Conservation (phyloP, 73 alveolate species). For the Symbiodinium pilosum region DNA sequence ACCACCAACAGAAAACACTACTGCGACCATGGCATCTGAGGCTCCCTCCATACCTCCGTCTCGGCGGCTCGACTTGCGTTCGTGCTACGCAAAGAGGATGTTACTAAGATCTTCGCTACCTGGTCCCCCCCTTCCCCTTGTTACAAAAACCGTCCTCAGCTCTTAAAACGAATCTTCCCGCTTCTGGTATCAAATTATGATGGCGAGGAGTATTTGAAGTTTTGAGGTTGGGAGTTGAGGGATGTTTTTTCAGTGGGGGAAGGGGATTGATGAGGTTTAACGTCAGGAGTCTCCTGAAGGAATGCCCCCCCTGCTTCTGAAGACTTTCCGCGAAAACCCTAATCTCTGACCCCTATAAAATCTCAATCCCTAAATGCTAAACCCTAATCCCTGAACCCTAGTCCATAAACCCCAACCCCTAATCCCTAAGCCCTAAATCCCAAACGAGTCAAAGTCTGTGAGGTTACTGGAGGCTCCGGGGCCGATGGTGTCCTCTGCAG, state of each 20-base stretch:
- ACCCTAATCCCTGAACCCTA: background rate
- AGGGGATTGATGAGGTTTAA: no score
- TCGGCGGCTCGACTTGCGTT: background rate
- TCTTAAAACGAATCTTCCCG: no score
- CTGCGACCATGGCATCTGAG: background rate
- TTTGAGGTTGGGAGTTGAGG: no score
- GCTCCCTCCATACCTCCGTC: constrained; percentile 52
- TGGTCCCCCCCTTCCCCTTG: no score
- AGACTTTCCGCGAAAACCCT: background rate
- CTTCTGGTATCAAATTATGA: no score
- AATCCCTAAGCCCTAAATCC: background rate
- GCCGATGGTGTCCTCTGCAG: background rate
- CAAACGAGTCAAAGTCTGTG: background rate
- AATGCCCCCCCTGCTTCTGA: no score
- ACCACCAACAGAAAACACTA: background rate
- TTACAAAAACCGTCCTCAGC: no score
- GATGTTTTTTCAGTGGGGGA: no score
- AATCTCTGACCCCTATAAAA: background rate
- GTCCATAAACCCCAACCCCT: background rate
- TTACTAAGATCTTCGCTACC: no score
- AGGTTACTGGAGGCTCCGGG: constrained; percentile 58
- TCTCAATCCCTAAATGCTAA: background rate
- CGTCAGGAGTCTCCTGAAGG: no score
- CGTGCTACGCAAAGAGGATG: no score
- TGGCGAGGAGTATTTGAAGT: no score